Percentiles rank a stretch among this genome's conserved stretches.
Evolutionary conservation across 2,329 filamentous ascomycete species (phyloP).

Genomic region (Trichocomaceae sp.): DNA sequence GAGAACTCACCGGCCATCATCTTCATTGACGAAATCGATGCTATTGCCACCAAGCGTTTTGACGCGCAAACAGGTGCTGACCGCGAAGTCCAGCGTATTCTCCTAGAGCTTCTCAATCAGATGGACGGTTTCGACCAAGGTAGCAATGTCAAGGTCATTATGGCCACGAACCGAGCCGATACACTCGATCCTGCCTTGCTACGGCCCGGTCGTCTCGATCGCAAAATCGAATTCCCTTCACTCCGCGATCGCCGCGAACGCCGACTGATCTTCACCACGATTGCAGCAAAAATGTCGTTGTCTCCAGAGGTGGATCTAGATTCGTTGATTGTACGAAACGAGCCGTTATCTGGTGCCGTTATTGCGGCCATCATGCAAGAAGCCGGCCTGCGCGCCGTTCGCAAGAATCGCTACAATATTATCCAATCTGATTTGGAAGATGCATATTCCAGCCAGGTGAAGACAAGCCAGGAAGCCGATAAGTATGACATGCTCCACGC

Average conservation of each 20-base stretch:
- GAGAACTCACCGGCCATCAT: slow-evolving; percentile 98
- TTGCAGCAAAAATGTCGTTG: slow-evolving; percentile 93
- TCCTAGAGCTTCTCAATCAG: slow-evolving; percentile 95
- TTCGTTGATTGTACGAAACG: slow-evolving; percentile 91
- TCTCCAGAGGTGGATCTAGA: slow-evolving; percentile 95
- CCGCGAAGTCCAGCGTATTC: slow-evolving; percentile 95
- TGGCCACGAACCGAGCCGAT: slow-evolving; percentile 96
- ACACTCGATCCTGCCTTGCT: slow-evolving; percentile 90
- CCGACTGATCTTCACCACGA: slow-evolving; percentile 94
- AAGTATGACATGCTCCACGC: slow-evolving; percentile 36
- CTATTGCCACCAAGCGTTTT: slow-evolving; percentile 98
- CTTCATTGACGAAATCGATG: slow-evolving; percentile 99
- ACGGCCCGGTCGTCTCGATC: slow-evolving; percentile 84
- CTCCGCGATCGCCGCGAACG: slow-evolving; percentile 90
- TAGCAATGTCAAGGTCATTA: slow-evolving; percentile 99
- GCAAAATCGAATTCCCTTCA: slow-evolving; percentile 98
- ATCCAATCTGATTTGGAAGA: slow-evolving; percentile 96
- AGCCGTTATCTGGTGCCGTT: slow-evolving; percentile 87
- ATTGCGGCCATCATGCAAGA: slow-evolving; percentile 99
- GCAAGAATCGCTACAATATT: slow-evolving; percentile 99
- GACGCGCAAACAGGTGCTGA: slow-evolving; percentile 97
- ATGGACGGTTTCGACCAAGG: slow-evolving; percentile 99
- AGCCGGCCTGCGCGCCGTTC: slow-evolving; percentile 83
- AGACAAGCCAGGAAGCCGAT: slow-evolving; percentile 65
- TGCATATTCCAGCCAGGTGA: slow-evolving; percentile 94